These are phyloP conservation scores for Russula lepida DNA, from an alignment of 768 basidiomycete species.

Conservation along the genomic window DNA sequence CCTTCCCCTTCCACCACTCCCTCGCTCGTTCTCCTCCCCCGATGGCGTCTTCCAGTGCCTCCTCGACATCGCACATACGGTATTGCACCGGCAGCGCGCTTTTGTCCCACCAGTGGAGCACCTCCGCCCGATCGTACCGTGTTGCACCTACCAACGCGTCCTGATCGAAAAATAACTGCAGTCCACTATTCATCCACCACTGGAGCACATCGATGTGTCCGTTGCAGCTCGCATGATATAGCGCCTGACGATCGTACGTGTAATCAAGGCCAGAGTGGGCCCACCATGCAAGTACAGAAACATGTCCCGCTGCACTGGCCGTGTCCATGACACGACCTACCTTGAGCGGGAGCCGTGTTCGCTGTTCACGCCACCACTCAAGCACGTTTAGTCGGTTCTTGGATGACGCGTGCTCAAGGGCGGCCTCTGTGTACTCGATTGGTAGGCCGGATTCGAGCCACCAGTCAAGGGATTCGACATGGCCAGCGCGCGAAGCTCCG, in stretches of 20 bases:
- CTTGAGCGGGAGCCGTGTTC: slow-evolving; percentile 52
- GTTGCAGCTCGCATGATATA: slow-evolving; percentile 71
- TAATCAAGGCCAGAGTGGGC: slow-evolving; percentile 65
- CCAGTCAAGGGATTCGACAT: slow-evolving; percentile 71
- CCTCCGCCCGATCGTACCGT: slow-evolving; percentile 69
- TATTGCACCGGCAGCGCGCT: slow-evolving; percentile 75
- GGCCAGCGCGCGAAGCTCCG: slow-evolving; percentile 69
- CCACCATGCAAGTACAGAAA: slow-evolving; percentile 81
- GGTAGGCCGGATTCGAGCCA: slow-evolving; percentile 60
- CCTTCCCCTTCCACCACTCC: slow-evolving; percentile 75
- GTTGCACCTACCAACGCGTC: slow-evolving; percentile 77
- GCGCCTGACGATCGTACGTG: slow-evolving; percentile 68
- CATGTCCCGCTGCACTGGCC: slow-evolving; percentile 71
- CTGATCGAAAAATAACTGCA: slow-evolving; percentile 72
- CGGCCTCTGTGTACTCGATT: slow-evolving; percentile 70
- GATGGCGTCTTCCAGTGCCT: slow-evolving; percentile 82
- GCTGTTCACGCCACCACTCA: slow-evolving; percentile 74
- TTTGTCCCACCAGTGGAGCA: slow-evolving; percentile 84
- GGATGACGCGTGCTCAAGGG: slow-evolving; percentile 71
- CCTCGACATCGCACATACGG: slow-evolving; percentile 86
- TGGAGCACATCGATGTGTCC: slow-evolving; percentile 73
- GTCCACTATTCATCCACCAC: slow-evolving; percentile 77
- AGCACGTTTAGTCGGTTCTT: slow-evolving; percentile 70
- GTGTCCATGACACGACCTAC: slow-evolving; percentile 81
- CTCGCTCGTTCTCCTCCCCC: slow-evolving; percentile 69